These are phyloP conservation scores for Mucor ambiguus DNA, from an alignment of 371 early-diverging fungal genomes.

Conservation along the genomic window DNA sequence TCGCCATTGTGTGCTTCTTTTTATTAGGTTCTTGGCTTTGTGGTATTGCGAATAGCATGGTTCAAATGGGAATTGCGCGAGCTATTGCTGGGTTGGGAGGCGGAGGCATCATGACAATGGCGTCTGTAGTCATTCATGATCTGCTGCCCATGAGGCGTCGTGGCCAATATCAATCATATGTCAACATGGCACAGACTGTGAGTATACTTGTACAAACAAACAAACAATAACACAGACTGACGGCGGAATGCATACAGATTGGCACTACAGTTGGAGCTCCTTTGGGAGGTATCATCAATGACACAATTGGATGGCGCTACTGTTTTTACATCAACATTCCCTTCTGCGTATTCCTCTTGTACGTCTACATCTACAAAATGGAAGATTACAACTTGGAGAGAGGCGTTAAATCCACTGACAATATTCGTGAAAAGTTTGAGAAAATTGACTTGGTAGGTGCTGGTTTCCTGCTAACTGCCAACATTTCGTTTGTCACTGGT, in stretches of 20 bases:
- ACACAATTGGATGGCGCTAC: constrained; percentile 63
- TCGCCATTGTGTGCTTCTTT: constrained; percentile 32
- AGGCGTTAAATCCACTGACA: constrained; percentile 1
- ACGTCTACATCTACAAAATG: constrained; percentile 28
- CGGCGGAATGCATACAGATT: constrained; percentile 13
- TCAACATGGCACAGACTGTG: constrained; percentile 46
- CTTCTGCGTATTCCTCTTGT: constrained; percentile 51
- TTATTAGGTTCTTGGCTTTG: constrained; percentile 48
- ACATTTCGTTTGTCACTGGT: constrained; percentile 57
- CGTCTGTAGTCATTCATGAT: constrained; percentile 40
- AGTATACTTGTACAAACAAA: not conserved
- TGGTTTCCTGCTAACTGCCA: constrained; percentile 46
- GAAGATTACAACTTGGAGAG: constrained; percentile 34
- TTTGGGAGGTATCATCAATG: constrained; percentile 56
- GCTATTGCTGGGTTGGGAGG: constrained; percentile 82
- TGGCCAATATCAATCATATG: constrained; percentile 45
- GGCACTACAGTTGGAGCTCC: constrained; percentile 44
- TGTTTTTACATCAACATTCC: constrained; percentile 79
- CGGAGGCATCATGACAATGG: constrained; percentile 64
- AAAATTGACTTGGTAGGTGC: constrained; percentile 68
- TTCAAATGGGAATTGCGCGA: constrained; percentile 72
- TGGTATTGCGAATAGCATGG: constrained; percentile 57
- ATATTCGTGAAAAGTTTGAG: constrained; percentile 28
- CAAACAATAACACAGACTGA: not conserved
- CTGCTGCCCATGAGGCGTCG: constrained; percentile 35